Evolutionary conservation across 2,329 filamentous ascomycete genomes (phyloP), one percentile per base, ranked within the genome.

Genomic region (Colletotrichum echinochloae): DNA sequence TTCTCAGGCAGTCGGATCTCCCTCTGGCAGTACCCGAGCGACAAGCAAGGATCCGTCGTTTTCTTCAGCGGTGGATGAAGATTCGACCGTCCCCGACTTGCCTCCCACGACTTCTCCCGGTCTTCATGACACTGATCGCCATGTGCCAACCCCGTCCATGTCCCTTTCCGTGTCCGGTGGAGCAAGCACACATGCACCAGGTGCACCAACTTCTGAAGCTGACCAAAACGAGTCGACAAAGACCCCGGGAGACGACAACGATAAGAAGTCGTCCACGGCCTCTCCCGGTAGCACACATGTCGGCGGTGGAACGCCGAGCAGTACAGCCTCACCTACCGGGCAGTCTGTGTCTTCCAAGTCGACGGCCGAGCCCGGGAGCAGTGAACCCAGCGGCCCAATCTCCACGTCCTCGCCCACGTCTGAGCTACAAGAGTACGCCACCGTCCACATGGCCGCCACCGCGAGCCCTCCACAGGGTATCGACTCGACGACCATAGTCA

Each of bases 301-400:
- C 8, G 23, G 5, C 2, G 2, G 8, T 23, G 18, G 14, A 1
- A 41, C 46, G 18, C 44, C 48, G 16, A 61, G 48, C 14, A 26
- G 28, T 16, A 28, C 26, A 20, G 37, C 26, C 14, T 46, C 64
- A 23, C 16, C 55, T 30, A 33, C 55, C 16, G 11, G 18, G 4
- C 5, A 66, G 28, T 23, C 35, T 23, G 3, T 28, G 14, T 30
- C 55, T 26, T 3, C 23, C 3, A n/a, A 48, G 5, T 35, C 37
- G 16, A 49, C 57, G 49, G 39, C 59, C 4, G n/a, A 23, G 12
- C 49, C 59, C 1, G 51, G 49, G 14, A 63, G 59, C 41, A 67
- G 39, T 28, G 35, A 14, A 12, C 30, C 59, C 5, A 26, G 3
- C 1, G 39, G 30, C 16, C 49, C 51, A 1, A 5, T 7, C 14